These are phyloP conservation scores for Ustilago tritici DNA, from an alignment of 1,284 basidiomycete genomes.

Conservation along the genomic window DNA sequence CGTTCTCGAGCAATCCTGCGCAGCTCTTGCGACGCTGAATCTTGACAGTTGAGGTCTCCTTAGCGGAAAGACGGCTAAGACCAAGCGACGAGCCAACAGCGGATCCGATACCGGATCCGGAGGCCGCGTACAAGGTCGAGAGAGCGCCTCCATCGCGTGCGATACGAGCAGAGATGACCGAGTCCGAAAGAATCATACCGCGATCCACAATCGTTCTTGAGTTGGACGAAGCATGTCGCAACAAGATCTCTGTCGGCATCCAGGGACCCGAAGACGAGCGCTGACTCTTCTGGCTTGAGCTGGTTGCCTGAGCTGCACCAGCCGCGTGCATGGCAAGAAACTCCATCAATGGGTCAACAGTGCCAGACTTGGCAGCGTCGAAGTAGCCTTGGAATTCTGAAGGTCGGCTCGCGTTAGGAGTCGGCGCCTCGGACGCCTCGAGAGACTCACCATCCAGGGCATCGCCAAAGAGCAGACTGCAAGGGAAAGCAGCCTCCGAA, in stretches of 20 bases:
- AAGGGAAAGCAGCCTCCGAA: conserved; percentile 53
- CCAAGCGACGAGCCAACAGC: conserved; percentile 61
- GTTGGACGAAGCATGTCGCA: conserved; percentile 61
- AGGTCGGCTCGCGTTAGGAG: conserved; percentile 44
- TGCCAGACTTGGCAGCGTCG: conserved; percentile 15
- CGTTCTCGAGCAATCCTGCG: conserved; percentile 48
- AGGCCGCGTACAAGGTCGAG: conserved; percentile 39
- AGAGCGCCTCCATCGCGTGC: conserved; percentile 43
- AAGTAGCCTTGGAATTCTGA: conserved; percentile 41
- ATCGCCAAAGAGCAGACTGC: conserved; percentile 54
- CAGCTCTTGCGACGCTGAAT: conserved; percentile 56
- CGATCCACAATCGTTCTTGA: conserved; percentile 61
- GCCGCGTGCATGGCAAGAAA: conserved; percentile 56
- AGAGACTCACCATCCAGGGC: conserved; percentile 23
- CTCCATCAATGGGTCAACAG: conserved; percentile 47
- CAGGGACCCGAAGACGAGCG: conserved; percentile 35
- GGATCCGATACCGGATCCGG: conserved; percentile 50
- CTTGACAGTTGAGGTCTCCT: conserved; percentile 57
- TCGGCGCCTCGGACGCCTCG: conserved; percentile 42
- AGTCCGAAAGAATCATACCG: conserved; percentile 66
- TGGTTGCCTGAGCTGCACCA: conserved; percentile 33
- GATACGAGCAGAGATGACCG: conserved; percentile 57
- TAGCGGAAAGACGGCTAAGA: conserved; percentile 45
- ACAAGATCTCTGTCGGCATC: conserved; percentile 57
- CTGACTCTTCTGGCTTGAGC: conserved; percentile 36